Evolutionary conservation across 352 stramenopile species (phyloP).

Genomic region (Aphanomyces cochlioides): DNA sequence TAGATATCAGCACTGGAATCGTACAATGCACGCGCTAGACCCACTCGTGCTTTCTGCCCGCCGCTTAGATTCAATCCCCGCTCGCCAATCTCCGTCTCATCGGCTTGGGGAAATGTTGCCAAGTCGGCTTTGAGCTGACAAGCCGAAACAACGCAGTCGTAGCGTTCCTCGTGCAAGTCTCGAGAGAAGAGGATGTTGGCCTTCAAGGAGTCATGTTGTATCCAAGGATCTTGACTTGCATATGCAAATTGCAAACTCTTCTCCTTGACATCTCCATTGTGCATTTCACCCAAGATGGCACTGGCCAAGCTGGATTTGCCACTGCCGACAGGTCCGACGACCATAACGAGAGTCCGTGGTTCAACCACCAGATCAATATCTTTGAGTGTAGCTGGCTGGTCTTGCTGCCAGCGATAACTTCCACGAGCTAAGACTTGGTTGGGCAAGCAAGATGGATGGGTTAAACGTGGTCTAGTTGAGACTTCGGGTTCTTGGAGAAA

Average conservation of each 20-base stretch:
- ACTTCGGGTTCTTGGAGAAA: conserved; percentile 37
- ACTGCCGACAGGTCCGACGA: conserved; percentile 91
- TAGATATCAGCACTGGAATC: conserved; percentile 89
- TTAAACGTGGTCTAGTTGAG: conserved; percentile 35
- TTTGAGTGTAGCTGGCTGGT: conserved; percentile 41
- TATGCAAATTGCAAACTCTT: conserved; percentile 86
- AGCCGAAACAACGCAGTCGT: conserved; percentile 28
- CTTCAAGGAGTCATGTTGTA: conserved; percentile 93
- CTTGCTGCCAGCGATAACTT: conserved; percentile 35
- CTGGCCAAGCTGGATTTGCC: conserved; percentile 92
- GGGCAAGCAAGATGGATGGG: conserved; percentile 25
- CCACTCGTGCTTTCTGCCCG: conserved; percentile 41
- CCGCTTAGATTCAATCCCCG: conserved; percentile 44
- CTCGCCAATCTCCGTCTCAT: conserved; percentile 64
- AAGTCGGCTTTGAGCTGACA: conserved; percentile 43
- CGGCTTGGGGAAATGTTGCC: conserved; percentile 42
- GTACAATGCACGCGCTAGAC: conserved; percentile 39
- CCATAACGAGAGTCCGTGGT: conserved; percentile 77
- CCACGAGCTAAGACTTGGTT: too few species aligned
- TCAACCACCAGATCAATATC: conserved; percentile 60
- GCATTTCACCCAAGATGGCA: conserved; percentile 70
- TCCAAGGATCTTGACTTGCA: conserved; percentile 92
- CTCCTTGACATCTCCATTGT: conserved; percentile 42
- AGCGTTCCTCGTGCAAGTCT: conserved; percentile 46
- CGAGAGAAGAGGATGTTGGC: conserved; percentile 96